A percentile compares a stretch with the other conserved stretches of the same genome.
Evolutionary conservation across 148 eudicot genomes (phyloP).

Genomic region (Cornus kousa): DNA sequence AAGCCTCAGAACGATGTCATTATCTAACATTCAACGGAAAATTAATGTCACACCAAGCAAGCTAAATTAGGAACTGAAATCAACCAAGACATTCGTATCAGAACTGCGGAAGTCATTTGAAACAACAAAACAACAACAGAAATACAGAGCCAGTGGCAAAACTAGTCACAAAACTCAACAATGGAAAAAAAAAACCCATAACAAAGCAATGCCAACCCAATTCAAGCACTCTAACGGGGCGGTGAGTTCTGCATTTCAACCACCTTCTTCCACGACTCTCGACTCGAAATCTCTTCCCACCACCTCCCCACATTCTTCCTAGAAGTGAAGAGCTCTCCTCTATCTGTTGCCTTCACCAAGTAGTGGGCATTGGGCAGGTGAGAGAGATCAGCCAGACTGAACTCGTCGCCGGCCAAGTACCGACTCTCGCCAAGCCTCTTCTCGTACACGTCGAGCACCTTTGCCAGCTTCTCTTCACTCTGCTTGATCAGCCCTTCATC

Average conservation of each 20-base stretch:
- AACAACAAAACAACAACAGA: not conserved
- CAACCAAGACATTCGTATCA: too few species aligned
- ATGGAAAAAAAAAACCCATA: not conserved
- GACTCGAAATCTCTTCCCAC: constrained; percentile 77
- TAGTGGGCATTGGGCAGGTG: constrained; percentile 74
- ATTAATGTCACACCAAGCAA: too few species aligned
- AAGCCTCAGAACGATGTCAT: too few species aligned
- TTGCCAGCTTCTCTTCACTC: constrained; percentile 60
- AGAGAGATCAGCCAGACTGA: constrained; percentile 78
- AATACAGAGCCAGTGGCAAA: not conserved
- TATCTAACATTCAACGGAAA: too few species aligned
- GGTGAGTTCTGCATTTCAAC: constrained; percentile 64
- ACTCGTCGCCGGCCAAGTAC: constrained; percentile 74
- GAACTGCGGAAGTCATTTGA: not conserved
- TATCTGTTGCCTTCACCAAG: constrained; percentile 52
- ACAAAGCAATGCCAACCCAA: not conserved
- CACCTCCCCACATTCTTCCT: constrained; percentile 83
- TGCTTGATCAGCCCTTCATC: constrained; percentile 61
- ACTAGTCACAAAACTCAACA: not conserved
- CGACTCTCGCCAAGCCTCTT: constrained; percentile 63
- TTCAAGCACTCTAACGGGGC: constrained; percentile 16
- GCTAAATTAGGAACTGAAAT: too few species aligned
- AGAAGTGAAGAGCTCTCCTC: constrained; percentile 54
- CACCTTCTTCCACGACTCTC: constrained; percentile 79
- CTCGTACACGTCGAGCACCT: constrained; percentile 80